Conservation (phyloP, 495 filamentous ascomycete species). For the Astrocystis sublimbata region DNA sequence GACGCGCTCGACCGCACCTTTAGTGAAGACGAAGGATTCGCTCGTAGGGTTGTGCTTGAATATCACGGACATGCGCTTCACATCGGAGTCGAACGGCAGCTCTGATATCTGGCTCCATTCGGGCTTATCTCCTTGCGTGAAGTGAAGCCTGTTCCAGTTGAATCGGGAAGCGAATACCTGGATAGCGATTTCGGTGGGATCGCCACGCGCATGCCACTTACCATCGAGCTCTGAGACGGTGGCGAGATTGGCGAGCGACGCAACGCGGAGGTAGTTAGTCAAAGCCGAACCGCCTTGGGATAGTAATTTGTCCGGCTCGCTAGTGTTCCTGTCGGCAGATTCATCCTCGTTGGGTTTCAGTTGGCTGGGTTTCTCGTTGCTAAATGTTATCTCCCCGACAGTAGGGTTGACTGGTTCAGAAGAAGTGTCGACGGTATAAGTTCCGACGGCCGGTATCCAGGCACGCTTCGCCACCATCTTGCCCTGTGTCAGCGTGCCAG, state of each 20-base stretch:
- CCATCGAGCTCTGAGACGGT: conserved; percentile 51
- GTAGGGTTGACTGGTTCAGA: conserved; percentile 59
- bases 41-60: conserved; percentile 45
- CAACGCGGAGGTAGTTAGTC: conserved; percentile 59
- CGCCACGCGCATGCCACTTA: conserved; percentile 63
- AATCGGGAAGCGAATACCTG: conserved; percentile 68
- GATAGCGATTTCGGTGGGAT: conserved; percentile 71
- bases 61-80: conserved; percentile 71
- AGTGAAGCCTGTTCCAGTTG: conserved; percentile 56
- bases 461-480: conserved; percentile 58
- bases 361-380: conserved; percentile 34
- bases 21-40: conserved; percentile 57
- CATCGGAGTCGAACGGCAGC: conserved; percentile 66
- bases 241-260: conserved; percentile 67
- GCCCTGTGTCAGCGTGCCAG: conserved; percentile 71
- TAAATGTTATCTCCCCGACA: conserved; percentile 52
- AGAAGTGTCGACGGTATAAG: conserved; percentile 59
- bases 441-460: conserved; percentile 57
- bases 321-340: conserved; percentile 17
- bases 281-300: conserved; percentile 37
- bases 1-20: conserved; percentile 67
- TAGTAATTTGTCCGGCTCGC: conserved; percentile 33
- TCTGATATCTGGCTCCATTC: conserved; percentile 60
- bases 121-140: conserved; percentile 52
- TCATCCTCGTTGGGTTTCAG: conserved; percentile 10